Conservation (phyloP, 2,329 filamentous ascomycete species). For the Alternaria hordeiaustralica region DNA sequence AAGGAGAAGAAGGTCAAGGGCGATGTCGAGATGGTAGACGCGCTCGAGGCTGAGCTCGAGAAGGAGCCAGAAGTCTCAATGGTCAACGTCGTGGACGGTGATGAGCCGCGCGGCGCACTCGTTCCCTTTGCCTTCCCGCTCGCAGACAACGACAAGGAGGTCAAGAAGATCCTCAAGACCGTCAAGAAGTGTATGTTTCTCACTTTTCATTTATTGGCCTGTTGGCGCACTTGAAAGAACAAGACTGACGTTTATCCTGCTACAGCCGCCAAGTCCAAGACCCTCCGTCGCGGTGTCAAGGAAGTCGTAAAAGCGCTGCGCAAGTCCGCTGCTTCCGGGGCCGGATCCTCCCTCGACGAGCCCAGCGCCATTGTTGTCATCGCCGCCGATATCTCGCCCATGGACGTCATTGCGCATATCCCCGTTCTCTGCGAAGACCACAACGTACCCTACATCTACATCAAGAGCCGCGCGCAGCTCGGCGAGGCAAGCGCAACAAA, state of each 20-base stretch:
- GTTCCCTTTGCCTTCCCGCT: constrained; percentile 85
- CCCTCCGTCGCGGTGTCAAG: constrained; percentile 96
- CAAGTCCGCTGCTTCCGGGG: constrained; percentile 78
- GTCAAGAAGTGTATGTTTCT: constrained; percentile 64
- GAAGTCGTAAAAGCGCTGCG: constrained; percentile 98
- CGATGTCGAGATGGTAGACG: constrained; percentile 61
- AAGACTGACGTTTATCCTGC: neutral
- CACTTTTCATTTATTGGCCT: neutral
- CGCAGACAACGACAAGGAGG: constrained; percentile 74
- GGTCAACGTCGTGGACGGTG: constrained; percentile 50
- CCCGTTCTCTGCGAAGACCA: constrained; percentile 98
- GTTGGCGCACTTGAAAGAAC: constrained; percentile 10
- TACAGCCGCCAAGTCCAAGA: constrained; percentile 90
- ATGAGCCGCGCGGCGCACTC: constrained; percentile 61
- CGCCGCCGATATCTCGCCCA: constrained; percentile 95
- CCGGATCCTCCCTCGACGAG: constrained; percentile 61
- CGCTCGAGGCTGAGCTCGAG: constrained; percentile 63
- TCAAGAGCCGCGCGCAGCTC: constrained; percentile 89
- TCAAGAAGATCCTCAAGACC: constrained; percentile 70
- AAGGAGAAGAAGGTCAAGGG: constrained; percentile 73
- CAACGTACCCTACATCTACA: constrained; percentile 95
- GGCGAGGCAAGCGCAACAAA: constrained; percentile 94
- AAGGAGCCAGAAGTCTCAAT: constrained; percentile 65
- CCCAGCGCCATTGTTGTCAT: constrained; percentile 83
- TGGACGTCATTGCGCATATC: constrained; percentile 98